Base-by-base conservation (phyloP, 805 yeast species). In the Teunomyces lycoperdinae region DNA sequence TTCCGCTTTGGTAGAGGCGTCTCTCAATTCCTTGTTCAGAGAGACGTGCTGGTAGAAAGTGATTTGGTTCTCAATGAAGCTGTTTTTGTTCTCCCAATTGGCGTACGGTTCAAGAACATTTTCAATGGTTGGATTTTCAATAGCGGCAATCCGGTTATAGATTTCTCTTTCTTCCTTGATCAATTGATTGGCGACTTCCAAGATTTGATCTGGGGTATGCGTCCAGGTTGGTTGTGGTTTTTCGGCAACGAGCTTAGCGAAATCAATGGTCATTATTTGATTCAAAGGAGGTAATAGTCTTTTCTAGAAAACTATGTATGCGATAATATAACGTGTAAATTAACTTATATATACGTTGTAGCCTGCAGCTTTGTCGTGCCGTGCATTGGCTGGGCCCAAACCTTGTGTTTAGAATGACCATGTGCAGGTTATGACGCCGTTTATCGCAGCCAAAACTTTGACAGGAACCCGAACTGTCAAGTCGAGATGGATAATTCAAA, bases 21-120 rank as follows among this genome's bases (percentile, higher is more conserved):
- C 88, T 58, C 96, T 77, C 29, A 86, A 60, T n/a, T 67, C 80
- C 58, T 83, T 79, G 52, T 77, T 74, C 16, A 81, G 58, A 3
- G 91, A 84, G 9, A 89, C 91, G 55, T 85, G 84, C 63, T 83
- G 89, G 58, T 81, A 84, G 60, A 89, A 88, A 14, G 84, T 71
- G 55, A 87, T 64, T 54, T 77, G 84, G 55, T 76, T 77, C 26
- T 70, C 69, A 5, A 74, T 44, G 4, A 75, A 74, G 8, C 71
- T 64, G 38, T 74, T 70, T 24, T 65, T 66, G 58, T 86, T 83
- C 52, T 80, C 82, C 45, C 74, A 64, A 32, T 71, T 63, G 20
- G 83, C 79, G 49, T 68, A 73, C 11, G 85, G 83, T 45, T 68
- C 63, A 47, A 87, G 73, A 9, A 82, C 79, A 45, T 70, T 74